A percentile compares a stretch with the other conserved stretches of the same genome.
These are phyloP conservation scores for Rhizoclosmatium globosum DNA, from an alignment of 192 early-diverging fungal genomes.

Conservation along the genomic window DNA sequence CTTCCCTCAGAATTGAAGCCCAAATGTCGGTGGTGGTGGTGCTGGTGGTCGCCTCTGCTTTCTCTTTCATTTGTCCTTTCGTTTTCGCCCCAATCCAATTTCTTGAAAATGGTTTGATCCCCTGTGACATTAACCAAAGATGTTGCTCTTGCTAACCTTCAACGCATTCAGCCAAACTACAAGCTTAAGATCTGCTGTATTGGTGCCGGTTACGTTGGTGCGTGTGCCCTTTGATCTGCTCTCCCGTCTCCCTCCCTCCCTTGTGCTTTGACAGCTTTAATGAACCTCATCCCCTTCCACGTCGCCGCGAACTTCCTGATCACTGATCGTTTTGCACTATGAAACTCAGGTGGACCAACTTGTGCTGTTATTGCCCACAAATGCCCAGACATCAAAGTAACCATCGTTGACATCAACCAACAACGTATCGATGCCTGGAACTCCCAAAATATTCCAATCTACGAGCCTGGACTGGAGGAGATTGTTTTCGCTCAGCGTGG, in stretches of 20 bases:
- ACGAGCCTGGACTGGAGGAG: constrained; percentile 90
- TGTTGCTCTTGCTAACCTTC: no score
- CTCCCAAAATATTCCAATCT: constrained; percentile 85
- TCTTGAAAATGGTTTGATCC: no score
- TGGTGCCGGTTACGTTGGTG: constrained; percentile 96
- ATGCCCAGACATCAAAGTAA: constrained; percentile 87
- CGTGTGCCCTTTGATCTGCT: constrained; percentile 26
- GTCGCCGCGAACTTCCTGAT: neutral
- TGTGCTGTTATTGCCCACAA: constrained; percentile 92
- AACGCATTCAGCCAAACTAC: neutral
- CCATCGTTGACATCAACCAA: constrained; percentile 86
- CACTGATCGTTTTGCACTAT: constrained; percentile 13
- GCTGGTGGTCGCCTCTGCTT: no score
- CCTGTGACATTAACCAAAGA: no score
- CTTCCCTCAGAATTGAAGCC: constrained; percentile 80
- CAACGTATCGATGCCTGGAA: constrained; percentile 91
- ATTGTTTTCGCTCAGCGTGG: constrained; percentile 78
- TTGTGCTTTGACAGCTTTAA: neutral
- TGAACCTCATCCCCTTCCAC: neutral
- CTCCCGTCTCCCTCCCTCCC: neutral
- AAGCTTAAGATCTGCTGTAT: constrained; percentile 80
- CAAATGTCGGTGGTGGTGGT: constrained; percentile 64
- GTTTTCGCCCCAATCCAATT: no score
- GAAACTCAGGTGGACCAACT: constrained; percentile 77
- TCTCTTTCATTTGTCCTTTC: no score